Evolutionary conservation across 2,329 filamentous ascomycete genomes (phyloP).

Genomic region (Amylocarpus encephaloides): DNA sequence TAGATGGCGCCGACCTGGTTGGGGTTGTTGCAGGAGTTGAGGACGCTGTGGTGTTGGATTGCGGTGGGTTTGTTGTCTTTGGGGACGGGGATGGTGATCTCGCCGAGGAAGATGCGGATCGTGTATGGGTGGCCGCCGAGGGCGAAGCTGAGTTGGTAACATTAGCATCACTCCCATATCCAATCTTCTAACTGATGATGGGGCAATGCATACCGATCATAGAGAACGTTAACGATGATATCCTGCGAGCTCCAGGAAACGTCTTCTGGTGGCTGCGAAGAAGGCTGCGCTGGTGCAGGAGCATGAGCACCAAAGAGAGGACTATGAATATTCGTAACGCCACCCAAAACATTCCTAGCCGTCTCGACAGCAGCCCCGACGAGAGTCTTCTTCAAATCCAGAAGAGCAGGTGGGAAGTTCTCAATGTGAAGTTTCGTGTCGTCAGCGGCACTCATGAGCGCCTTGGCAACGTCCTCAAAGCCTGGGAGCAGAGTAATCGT

Average conservation of each 20-base stretch:
- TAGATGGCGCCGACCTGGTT: slow-evolving; percentile 13
- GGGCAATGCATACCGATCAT: slow-evolving; percentile 7
- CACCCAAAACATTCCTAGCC: background rate
- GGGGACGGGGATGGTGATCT: slow-evolving; percentile 1
- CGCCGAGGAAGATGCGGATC: slow-evolving; percentile 13
- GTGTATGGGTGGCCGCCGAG: slow-evolving; percentile 10
- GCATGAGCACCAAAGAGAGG: background rate
- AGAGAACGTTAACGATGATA: slow-evolving; percentile 13
- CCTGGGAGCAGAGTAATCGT: slow-evolving; percentile 3
- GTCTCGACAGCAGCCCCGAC: background rate
- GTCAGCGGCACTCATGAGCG: slow-evolving; percentile 4
- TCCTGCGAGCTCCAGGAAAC: slow-evolving; percentile 10
- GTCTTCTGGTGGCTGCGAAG: background rate
- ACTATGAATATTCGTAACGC: background rate
- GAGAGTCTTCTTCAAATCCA: slow-evolving; percentile 3
- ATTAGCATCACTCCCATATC: background rate
- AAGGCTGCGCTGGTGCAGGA: background rate
- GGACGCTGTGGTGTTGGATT: background rate
- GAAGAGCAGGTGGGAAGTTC: slow-evolving; percentile 12
- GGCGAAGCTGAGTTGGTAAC: slow-evolving; percentile 5
- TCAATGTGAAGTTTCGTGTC: slow-evolving; percentile 4
- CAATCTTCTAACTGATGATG: background rate
- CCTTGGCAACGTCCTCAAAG: slow-evolving; percentile 5
- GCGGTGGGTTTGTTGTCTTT: background rate
- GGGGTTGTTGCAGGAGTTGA: slow-evolving; percentile 6